These are phyloP conservation scores for Paxillus ammoniavirescens DNA, from an alignment of 768 basidiomycete genomes.

Conservation along the genomic window DNA sequence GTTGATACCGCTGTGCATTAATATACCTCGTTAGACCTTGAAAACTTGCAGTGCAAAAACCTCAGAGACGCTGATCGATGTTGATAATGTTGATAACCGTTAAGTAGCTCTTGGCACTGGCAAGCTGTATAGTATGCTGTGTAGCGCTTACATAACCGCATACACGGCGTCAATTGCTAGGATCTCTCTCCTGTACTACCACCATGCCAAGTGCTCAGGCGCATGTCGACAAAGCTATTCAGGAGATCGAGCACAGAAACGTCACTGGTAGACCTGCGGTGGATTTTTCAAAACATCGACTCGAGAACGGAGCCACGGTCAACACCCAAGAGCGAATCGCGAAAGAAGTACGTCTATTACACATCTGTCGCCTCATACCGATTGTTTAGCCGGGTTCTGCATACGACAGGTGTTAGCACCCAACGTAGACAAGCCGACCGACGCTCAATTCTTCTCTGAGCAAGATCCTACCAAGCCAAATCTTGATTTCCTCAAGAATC, in stretches of 20 bases:
- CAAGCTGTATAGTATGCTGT: background rate
- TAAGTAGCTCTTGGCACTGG: too few species aligned
- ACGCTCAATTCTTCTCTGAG: constrained; percentile 73
- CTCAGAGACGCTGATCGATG: too few species aligned
- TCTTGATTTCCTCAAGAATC: constrained; percentile 72
- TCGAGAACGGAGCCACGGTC: constrained; percentile 25
- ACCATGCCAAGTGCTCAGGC: constrained; percentile 20
- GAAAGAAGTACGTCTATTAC: constrained; percentile 18
- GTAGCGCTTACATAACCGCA: background rate
- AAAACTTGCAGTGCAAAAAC: too few species aligned
- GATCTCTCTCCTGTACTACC: background rate
- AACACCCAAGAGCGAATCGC: constrained; percentile 25
- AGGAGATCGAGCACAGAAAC: constrained; percentile 29
- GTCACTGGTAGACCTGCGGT: constrained; percentile 10
- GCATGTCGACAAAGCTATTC: constrained; percentile 28
- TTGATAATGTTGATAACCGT: too few species aligned
- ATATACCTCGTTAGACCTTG: too few species aligned
- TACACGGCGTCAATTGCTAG: background rate
- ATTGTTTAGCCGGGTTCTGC: background rate
- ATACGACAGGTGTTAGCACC: constrained; percentile 64
- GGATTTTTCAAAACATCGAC: constrained; percentile 23
- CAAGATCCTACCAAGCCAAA: constrained; percentile 64
- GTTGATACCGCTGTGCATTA: too few species aligned
- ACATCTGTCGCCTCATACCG: background rate
- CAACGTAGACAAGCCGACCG: constrained; percentile 59